A percentile compares a stretch with the other conserved stretches of the same genome.
These are phyloP conservation scores for Epichloe coenophiala DNA, from an alignment of 2,329 filamentous ascomycete genomes.

Conservation along the genomic window DNA sequence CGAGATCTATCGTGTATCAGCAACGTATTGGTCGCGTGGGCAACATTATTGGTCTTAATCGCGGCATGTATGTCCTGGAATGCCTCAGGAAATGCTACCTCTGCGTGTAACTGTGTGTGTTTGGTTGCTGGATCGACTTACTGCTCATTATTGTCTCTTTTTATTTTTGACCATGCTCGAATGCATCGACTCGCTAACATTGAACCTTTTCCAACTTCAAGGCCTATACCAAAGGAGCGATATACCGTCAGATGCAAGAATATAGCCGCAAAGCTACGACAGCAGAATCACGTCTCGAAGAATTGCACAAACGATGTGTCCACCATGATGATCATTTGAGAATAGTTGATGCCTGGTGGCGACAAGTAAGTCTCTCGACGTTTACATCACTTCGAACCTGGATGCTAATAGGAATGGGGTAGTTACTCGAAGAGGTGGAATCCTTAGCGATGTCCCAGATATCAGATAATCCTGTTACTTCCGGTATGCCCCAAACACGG, in stretches of 20 bases:
- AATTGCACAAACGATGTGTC: constrained; percentile 61
- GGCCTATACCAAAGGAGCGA: constrained; percentile 65
- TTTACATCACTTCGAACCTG: background rate
- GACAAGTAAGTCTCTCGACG: constrained; percentile 51
- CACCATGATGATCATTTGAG: constrained; percentile 90
- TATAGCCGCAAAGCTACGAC: constrained; percentile 84
- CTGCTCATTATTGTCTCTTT: background rate
- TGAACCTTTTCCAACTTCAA: constrained; percentile 8
- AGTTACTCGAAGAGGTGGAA: constrained; percentile 53
- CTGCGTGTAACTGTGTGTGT: background rate
- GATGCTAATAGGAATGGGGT: constrained; percentile 2
- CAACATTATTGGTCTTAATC: background rate
- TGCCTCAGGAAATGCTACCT: background rate
- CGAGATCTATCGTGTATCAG: background rate
- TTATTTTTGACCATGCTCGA: background rate
- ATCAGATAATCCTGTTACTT: constrained; percentile 8
- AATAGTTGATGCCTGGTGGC: constrained; percentile 84
- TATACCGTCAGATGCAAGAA: constrained; percentile 94
- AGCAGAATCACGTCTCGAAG: constrained; percentile 67
- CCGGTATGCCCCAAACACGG: constrained; percentile 11
- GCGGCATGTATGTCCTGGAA: background rate
- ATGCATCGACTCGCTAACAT: background rate
- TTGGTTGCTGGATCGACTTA: background rate
- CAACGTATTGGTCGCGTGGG: constrained; percentile 1
- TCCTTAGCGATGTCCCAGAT: constrained; percentile 39